Conservation (phyloP, 2,329 filamentous ascomycete species). For the Aspergillus clavatus region DNA sequence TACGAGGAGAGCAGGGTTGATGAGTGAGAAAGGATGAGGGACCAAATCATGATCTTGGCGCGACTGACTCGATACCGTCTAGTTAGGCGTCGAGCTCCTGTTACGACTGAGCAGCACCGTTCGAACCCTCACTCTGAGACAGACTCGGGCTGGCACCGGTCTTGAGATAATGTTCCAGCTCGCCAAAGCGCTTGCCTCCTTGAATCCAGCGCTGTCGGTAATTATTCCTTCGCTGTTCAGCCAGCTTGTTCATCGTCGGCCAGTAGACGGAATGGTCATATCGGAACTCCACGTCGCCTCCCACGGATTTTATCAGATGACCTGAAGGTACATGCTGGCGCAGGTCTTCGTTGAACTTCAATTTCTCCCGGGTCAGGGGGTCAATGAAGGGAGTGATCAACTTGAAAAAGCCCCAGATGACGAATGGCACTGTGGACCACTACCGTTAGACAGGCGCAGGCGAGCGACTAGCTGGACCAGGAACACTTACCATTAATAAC, state of each 20-base stretch:
- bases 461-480: not conserved
- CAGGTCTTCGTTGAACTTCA: conserved; percentile 96
- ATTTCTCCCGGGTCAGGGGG: conserved; percentile 84
- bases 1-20: no score
- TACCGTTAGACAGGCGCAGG: conserved; percentile 3
- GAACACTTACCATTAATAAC: conserved; percentile 71
- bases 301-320: conserved; percentile 75
- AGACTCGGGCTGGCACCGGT: conserved; percentile 52
- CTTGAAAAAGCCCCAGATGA: conserved; percentile 93
- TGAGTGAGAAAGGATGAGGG: no score
- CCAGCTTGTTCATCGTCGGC: conserved; percentile 73
- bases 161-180: conserved; percentile 80
- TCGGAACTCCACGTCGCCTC: conserved; percentile 78
- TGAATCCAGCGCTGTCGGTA: conserved; percentile 69
- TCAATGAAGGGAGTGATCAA: conserved; percentile 95
- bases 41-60: no score
- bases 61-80: no score
- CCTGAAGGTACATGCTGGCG: conserved; percentile 70
- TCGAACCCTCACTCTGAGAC: conserved; percentile 24
- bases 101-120: conserved; percentile 3
- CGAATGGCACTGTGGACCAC: conserved; percentile 66
- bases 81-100: not conserved
- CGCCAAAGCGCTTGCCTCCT: conserved; percentile 75
- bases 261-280: conserved; percentile 89
- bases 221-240: conserved; percentile 59